phyloP scores from a whole-genome alignment of 768 basidiomycete species.

The Suillus bovinus region DNA sequence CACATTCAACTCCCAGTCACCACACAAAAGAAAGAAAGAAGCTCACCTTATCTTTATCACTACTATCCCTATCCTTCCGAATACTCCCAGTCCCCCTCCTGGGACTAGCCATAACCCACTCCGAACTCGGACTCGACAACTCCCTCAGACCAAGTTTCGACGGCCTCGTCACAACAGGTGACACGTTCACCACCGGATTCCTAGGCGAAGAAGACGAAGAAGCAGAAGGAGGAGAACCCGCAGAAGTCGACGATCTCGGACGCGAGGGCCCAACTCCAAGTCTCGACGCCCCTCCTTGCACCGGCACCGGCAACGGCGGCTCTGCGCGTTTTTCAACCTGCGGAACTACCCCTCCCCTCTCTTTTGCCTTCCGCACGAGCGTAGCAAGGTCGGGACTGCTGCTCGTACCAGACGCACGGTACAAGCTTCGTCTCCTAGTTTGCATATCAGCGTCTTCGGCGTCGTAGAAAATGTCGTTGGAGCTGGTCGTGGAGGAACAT shows the following conservation, averaged over 20 bases:
- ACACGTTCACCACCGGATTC: constrained; percentile 39
- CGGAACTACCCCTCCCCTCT: constrained; percentile 50
- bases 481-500: constrained; percentile 49
- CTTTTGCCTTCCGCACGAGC: constrained; percentile 80
- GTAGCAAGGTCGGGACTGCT: constrained; percentile 92
- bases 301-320: constrained; percentile 45
- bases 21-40: constrained; percentile 3
- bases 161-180: constrained; percentile 25
- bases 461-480: constrained; percentile 63
- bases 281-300: background rate
- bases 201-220: constrained; percentile 17
- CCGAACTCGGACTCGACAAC: constrained; percentile 38
- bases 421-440: constrained; percentile 81
- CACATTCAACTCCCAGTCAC: constrained; percentile 10
- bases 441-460: constrained; percentile 67
- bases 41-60: constrained; percentile 50
- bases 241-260: constrained; percentile 45
- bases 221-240: constrained; percentile 28
- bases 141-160: constrained; percentile 26
- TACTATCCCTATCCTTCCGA: constrained; percentile 26
- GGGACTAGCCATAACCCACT: constrained; percentile 52
- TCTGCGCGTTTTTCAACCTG: constrained; percentile 37
- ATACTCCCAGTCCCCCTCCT: constrained; percentile 39
- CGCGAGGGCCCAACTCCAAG: constrained; percentile 25
- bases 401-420: constrained; percentile 84